A percentile compares a stretch with the other conserved stretches of the same genome.
These are phyloP conservation scores for Echium plantagineum DNA, from an alignment of 257 asterid genomes.

Conservation along the genomic window DNA sequence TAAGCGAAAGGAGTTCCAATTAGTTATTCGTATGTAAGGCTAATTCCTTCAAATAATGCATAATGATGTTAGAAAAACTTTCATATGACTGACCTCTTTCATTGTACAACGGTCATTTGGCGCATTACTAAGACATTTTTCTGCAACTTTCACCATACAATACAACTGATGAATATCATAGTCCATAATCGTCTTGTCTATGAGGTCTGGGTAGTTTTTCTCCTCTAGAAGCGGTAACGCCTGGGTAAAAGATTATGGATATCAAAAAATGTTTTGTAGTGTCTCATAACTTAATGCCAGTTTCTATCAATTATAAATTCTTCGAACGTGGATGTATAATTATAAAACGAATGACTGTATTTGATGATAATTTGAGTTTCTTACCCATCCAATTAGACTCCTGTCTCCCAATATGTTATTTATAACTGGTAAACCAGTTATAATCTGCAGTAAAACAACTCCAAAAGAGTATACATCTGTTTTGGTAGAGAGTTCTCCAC, in stretches of 20 bases:
- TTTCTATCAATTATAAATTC: not conserved
- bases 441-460: conserved; percentile 53
- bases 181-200: conserved; percentile 48
- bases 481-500: conserved; percentile 54
- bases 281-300: no score
- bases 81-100: conserved; percentile 32
- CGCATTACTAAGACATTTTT: conserved; percentile 42
- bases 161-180: conserved; percentile 64
- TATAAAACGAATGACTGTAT: no score
- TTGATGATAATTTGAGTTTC: not conserved
- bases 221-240: conserved; percentile 55
- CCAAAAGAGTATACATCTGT: conserved; percentile 74
- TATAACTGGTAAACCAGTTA: conserved; percentile 46
- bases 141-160: conserved; percentile 60
- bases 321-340: not conserved
- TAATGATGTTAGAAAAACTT: not conserved
- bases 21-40: not conserved
- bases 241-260: conserved; percentile 20
- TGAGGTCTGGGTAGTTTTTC: conserved; percentile 54
- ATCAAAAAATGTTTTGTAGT: not conserved
- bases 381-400: conserved; percentile 71
- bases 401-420: conserved; percentile 41
- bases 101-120: conserved; percentile 50
- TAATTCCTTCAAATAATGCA: not conserved
- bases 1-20: not conserved